phyloP scores from a whole-genome alignment of 2,329 filamentous ascomycete species.

The Albifimbria verrucaria region DNA sequence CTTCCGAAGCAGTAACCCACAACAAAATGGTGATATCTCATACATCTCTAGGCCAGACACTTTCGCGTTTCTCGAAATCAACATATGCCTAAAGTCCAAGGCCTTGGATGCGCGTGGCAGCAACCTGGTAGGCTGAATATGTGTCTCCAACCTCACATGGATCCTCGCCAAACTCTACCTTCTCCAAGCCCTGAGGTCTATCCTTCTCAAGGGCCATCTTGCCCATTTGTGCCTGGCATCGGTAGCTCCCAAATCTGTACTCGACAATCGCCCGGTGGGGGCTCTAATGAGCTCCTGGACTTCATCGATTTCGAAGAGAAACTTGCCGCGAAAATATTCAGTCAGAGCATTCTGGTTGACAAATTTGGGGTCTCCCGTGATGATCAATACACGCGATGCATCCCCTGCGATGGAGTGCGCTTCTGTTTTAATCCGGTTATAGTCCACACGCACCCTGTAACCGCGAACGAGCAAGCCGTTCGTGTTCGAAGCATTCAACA shows the following conservation, averaged over 20 bases:
- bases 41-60: no score
- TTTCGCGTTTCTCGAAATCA: no score
- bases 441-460: constrained; percentile 33
- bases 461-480: constrained; percentile 33
- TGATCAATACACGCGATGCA: constrained; percentile 46
- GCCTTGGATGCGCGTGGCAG: constrained; percentile 29
- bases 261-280: constrained; percentile 35
- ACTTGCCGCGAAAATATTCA: constrained; percentile 37
- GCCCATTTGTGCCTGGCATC: constrained; percentile 51
- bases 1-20: no score
- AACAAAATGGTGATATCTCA: no score
- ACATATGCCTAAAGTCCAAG: constrained; percentile 22
- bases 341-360: constrained; percentile 40
- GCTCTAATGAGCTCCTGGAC: constrained; percentile 28
- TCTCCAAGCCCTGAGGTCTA: constrained; percentile 28
- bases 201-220: constrained; percentile 36
- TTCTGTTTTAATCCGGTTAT: constrained; percentile 46
- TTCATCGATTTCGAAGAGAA: constrained; percentile 46
- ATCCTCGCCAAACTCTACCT: constrained; percentile 35
- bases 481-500: constrained; percentile 19
- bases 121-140: constrained; percentile 25
- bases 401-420: constrained; percentile 23
- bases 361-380: constrained; percentile 40
- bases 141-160: constrained; percentile 34
- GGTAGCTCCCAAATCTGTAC: constrained; percentile 52